Conservation (phyloP, 305 asterid genomes). For the Andrographis paniculata region DNA sequence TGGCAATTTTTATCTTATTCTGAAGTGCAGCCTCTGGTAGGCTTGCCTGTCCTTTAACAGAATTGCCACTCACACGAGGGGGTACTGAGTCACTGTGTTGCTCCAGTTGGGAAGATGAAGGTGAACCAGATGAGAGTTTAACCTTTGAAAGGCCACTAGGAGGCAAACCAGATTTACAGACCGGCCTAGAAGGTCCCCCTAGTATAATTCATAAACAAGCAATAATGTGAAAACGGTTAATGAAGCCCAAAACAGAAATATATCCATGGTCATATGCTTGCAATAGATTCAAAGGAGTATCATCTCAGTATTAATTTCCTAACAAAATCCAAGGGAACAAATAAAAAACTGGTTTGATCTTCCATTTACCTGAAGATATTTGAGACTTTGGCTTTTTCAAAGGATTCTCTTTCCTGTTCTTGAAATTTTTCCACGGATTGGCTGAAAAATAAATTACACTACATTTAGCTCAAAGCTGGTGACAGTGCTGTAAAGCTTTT, state of each 20-base stretch:
- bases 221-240: constrained; percentile 11
- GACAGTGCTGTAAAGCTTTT: constrained; percentile 8
- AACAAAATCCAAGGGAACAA: neutral
- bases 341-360: constrained; percentile 11
- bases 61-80: constrained; percentile 46
- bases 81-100: constrained; percentile 47
- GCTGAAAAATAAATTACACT: constrained; percentile 42
- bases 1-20: constrained; percentile 29
- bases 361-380: constrained; percentile 56
- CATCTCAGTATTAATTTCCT: neutral
- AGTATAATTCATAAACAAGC: constrained; percentile 20
- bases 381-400: constrained; percentile 66
- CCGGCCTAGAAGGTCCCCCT: constrained; percentile 65
- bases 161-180: constrained; percentile 47
- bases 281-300: constrained; percentile 11
- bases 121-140: constrained; percentile 55
- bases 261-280: neutral
- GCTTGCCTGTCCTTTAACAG: constrained; percentile 38
- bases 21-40: constrained; percentile 38
- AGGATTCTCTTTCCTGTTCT: constrained; percentile 74
- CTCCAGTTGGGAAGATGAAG: constrained; percentile 55
- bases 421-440: constrained; percentile 53
- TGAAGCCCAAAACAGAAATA: constrained; percentile 10
- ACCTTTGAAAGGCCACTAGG: constrained; percentile 47
- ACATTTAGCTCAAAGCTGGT: constrained; percentile 15